These are phyloP conservation scores for Ulota crispa DNA, from an alignment of 225 moss, liverwort and hornwort genomes.

Conservation along the genomic window DNA sequence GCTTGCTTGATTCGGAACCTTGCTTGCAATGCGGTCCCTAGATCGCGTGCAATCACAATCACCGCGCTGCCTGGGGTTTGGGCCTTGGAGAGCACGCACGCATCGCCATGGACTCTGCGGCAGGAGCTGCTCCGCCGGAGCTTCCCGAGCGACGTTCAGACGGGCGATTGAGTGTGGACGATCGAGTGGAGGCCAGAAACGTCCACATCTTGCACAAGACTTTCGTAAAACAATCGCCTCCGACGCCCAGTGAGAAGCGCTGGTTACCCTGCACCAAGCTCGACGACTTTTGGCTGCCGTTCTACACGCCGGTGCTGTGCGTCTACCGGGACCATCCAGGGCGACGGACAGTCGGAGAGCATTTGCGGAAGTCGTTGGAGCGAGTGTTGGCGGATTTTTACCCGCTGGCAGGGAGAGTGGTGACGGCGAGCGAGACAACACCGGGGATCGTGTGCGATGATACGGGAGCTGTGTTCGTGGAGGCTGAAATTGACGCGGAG, in stretches of 20 bases:
- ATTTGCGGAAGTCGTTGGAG: constrained; percentile 25
- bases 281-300: background rate
- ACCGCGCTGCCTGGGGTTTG: no score
- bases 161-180: background rate
- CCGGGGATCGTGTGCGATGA: constrained; percentile 39
- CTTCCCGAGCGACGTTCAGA: background rate
- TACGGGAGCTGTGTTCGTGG: constrained; percentile 42
- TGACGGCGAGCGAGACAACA: background rate
- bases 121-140: background rate
- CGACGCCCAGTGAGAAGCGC: constrained; percentile 28
- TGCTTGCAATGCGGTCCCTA: no score
- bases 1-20: no score
- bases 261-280: constrained; percentile 29
- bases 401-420: constrained; percentile 43
- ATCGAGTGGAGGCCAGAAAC: constrained; percentile 5
- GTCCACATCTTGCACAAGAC: constrained; percentile 14
- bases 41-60: no score
- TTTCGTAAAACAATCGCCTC: constrained; percentile 29
- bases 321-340: constrained; percentile 3
- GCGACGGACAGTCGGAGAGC: background rate
- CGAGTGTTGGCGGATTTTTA: constrained; percentile 28
- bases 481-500: constrained; percentile 39
- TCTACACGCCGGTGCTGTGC: constrained; percentile 38
- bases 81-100: no score
- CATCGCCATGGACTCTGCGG: background rate